Evolutionary conservation across 768 basidiomycete genomes (phyloP), one percentile per base, ranked within the genome.

Genomic region (Hortiboletus flavorubellus): DNA sequence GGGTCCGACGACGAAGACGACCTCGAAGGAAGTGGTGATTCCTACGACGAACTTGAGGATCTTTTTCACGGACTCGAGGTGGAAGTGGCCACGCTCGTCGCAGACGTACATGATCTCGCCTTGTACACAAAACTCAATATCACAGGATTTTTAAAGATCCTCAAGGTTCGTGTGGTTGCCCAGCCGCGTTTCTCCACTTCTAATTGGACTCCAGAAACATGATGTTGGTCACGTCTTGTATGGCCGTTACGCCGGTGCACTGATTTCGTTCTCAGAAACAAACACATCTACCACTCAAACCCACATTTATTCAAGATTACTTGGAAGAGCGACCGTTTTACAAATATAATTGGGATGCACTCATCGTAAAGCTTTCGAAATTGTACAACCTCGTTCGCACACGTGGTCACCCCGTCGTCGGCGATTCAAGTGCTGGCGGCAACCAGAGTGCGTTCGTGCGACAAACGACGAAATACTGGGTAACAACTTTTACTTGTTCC

Each of bases 381-480:
- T 73, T 98, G 37, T 98, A 97, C 67, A 89, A 98, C 70, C 87
- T 98, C 35, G 94, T 98, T 16, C 85, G 95, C 46, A 98, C 95
- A 0, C 79, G 97, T 50, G 97, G 97, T 0, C 91, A 98, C 66
- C 97, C 97, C 10, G 87, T 93, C 2, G 83, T 89, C 54, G 97
- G 97, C 23, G 97, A 99, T 67, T 84, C 94, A 2, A 87, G 87
- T 62, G 97, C 97, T 1, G 97, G 97, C 30, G 95, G 96, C 1
- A 89, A 74, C 61, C 97, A 99, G 76, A 97, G 91, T 61, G 97
- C 96, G 2, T 99, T 99, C 66, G 91, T 98, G n/a, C 75, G 97
- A 39, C 94, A 97, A 72, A 99, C 97, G 34, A 98, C 97, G 11
- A 99, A 99, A 70, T 99, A 99, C 66, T 99, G 97, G 97, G 96